phyloP scores from a whole-genome alignment of 768 basidiomycete genomes.

The Chalciporus sphaerocephalus region DNA sequence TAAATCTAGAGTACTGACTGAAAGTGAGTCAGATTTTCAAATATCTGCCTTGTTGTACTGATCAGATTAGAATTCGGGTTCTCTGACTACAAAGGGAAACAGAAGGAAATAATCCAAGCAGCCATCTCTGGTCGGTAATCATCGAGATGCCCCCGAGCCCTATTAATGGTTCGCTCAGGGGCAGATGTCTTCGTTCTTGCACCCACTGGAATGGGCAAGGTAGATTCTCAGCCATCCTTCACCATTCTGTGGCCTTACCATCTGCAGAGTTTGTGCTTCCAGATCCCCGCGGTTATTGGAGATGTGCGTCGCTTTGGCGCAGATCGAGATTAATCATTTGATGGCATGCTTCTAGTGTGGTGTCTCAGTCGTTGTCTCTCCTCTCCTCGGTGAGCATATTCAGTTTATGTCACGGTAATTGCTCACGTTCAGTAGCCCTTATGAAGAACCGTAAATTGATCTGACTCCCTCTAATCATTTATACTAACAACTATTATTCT shows the following conservation, averaged over 20 bases:
- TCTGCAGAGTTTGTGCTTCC: constrained; percentile 75
- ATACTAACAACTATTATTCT: constrained; percentile 3
- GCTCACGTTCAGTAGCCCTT: constrained; percentile 44
- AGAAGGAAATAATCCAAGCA: constrained; percentile 70
- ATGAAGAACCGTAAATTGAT: constrained; percentile 71
- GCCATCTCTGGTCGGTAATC: constrained; percentile 51
- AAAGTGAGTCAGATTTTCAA: constrained; percentile 17
- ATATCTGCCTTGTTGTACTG: neutral
- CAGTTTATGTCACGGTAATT: neutral
- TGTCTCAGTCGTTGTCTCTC: constrained; percentile 72
- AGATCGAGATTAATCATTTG: neutral
- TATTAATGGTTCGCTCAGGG: constrained; percentile 36
- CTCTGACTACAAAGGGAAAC: constrained; percentile 66
- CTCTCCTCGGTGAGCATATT: constrained; percentile 55
- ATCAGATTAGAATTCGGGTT: constrained; percentile 62
- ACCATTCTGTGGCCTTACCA: neutral
- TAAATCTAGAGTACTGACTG: constrained; percentile 18
- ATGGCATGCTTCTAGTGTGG: constrained; percentile 45
- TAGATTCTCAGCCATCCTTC: constrained; percentile 18
- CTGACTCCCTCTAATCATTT: neutral
- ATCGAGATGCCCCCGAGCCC: neutral
- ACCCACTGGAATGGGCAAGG: constrained; percentile 90
- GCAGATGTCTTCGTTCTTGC: constrained; percentile 75
- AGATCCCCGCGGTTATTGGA: constrained; percentile 70
- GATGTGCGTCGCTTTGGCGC: constrained; percentile 36